Percentiles rank a stretch among this genome's conserved stretches.
Conservation (phyloP, 495 filamentous ascomycete species). For the Hypoxylon lienhwacheense region DNA sequence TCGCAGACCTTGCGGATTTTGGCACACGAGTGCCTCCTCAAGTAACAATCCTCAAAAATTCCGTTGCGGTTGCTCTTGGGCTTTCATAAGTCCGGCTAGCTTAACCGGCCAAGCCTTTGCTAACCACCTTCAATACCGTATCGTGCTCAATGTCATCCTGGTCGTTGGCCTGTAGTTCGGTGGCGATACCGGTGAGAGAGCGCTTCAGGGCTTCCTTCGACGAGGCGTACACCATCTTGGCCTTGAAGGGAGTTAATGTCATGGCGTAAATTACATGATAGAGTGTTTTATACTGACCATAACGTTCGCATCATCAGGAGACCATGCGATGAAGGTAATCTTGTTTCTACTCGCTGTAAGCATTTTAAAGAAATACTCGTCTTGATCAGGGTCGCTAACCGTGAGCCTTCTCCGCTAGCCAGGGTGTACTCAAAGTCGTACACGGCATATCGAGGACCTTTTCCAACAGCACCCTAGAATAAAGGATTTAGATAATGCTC, state of each 20-base stretch:
- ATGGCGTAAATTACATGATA: not conserved
- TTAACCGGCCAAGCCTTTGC: conserved; percentile 65
- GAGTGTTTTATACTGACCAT: conserved; percentile 60
- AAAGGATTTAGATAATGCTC: conserved; percentile 18
- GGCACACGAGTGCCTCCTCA: conserved; percentile 28
- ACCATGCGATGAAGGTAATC: conserved; percentile 95
- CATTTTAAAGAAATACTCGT: not conserved
- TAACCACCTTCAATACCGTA: conserved; percentile 73
- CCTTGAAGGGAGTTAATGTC: conserved; percentile 48
- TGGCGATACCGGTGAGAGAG: conserved; percentile 74
- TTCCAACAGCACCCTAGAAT: conserved; percentile 57
- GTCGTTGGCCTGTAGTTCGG: conserved; percentile 92
- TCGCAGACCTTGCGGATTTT: conserved; percentile 34
- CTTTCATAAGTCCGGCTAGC: not conserved
- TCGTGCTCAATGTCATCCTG: conserved; percentile 85
- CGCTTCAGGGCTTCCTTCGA: conserved; percentile 92
- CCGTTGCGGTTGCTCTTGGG: conserved; percentile 17
- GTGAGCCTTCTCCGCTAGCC: conserved; percentile 74
- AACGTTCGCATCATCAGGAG: conserved; percentile 78
- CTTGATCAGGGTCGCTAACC: conserved; percentile 53
- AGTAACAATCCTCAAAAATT: conserved; percentile 22
- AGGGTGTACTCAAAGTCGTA: conserved; percentile 88
- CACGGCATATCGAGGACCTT: conserved; percentile 88
- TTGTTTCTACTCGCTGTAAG: conserved; percentile 68
- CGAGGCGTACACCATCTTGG: conserved; percentile 95